Percentiles rank a stretch among this genome's conserved stretches.
Conservation (phyloP, 2,329 filamentous ascomycete genomes). For the Talaromyces sp. region DNA sequence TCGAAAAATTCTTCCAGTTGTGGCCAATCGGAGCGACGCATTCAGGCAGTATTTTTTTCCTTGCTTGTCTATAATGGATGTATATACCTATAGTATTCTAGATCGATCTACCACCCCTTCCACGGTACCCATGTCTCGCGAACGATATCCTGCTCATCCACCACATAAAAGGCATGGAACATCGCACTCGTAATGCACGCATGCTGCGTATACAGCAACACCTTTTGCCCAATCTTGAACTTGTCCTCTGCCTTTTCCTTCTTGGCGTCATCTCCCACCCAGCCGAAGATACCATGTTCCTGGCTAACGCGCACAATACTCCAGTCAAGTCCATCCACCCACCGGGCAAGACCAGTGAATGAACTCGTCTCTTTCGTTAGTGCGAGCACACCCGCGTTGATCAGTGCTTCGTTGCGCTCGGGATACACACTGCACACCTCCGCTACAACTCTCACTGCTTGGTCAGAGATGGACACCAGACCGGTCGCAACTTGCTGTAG, state of each 20-base stretch:
- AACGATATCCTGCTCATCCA: conserved; percentile 32
- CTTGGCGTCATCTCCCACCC: conserved; percentile 19
- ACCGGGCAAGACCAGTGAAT: conserved; percentile 30
- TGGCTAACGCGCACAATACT: conserved; percentile 36
- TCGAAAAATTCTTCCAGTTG: not conserved
- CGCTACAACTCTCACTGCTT: conserved; percentile 31
- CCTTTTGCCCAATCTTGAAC: conserved; percentile 32
- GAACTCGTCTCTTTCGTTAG: conserved; percentile 35
- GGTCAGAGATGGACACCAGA: conserved; percentile 28
- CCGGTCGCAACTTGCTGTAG: conserved; percentile 41
- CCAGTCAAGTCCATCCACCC: conserved; percentile 29
- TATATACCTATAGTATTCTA: too few species aligned
- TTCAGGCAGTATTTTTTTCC: too few species aligned
- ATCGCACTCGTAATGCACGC: conserved; percentile 40
- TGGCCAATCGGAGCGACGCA: not conserved
- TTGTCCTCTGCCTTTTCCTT: conserved; percentile 26
- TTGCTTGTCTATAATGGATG: too few species aligned
- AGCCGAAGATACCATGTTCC: conserved; percentile 40
- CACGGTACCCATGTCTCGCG: conserved; percentile 29
- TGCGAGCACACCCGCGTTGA: conserved; percentile 39
- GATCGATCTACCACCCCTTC: conserved; percentile 33
- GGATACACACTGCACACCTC: conserved; percentile 42
- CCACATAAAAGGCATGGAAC: conserved; percentile 37
- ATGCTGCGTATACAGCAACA: conserved; percentile 35
- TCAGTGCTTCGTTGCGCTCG: conserved; percentile 38